Evolutionary conservation across 139 green algal genomes (phyloP).

Genomic region (Trebouxia sp.): DNA sequence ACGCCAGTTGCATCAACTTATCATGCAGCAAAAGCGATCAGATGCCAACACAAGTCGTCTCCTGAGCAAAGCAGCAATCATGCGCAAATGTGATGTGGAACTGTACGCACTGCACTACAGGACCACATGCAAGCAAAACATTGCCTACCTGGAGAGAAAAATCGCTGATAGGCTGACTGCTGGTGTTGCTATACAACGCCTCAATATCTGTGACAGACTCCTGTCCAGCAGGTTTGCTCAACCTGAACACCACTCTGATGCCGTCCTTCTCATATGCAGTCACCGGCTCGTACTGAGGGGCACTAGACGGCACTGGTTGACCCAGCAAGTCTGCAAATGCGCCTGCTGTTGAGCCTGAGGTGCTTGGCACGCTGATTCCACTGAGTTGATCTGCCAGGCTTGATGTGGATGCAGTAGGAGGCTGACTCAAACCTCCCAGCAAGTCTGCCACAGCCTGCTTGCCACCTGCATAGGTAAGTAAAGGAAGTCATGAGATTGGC

Average conservation of each 20-base stretch:
- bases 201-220: slow-evolving; percentile 61
- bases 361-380: neutral
- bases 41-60: neutral
- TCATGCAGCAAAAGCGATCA: neutral
- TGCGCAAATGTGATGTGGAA: too few species aligned
- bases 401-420: neutral
- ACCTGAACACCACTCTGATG: slow-evolving; percentile 64
- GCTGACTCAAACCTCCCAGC: neutral
- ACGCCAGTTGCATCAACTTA: neutral
- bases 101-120: neutral
- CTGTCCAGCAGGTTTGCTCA: slow-evolving; percentile 49
- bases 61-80: neutral
- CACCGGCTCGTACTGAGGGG: slow-evolving; percentile 43
- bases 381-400: neutral
- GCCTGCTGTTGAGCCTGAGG: neutral
- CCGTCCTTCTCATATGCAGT: slow-evolving; percentile 67
- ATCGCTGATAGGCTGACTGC: slow-evolving; percentile 54
- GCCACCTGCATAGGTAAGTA: neutral
- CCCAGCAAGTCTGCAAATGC: slow-evolving; percentile 43
- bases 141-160: slow-evolving; percentile 85
- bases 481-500: neutral
- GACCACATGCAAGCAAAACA: neutral
- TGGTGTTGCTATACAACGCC: slow-evolving; percentile 72
- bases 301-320: neutral
- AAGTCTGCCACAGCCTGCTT: neutral